Conservation (phyloP, 257 asterid species). For the Nicotiana noctiflora region DNA sequence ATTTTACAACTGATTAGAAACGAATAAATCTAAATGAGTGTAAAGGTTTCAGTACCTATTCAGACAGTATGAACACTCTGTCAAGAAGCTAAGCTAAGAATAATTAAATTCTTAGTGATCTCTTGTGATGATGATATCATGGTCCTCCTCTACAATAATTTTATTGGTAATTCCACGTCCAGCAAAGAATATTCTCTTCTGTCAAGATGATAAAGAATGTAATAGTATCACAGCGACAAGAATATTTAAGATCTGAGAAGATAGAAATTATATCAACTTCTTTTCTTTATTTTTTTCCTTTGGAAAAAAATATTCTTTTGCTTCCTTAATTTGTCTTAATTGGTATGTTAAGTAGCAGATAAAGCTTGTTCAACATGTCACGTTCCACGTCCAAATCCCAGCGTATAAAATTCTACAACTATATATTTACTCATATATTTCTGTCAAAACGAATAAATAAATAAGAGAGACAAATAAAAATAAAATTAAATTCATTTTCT, state of each 20-base stretch:
- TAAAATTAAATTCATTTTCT: not conserved
- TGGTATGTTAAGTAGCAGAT: too few relatives aligned
- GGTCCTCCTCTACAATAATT: not conserved
- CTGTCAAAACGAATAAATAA: not conserved
- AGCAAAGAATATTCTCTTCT: not conserved
- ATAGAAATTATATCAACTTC: not conserved
- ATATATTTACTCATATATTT: not conserved
- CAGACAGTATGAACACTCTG: not conserved
- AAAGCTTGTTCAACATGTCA: conserved; percentile 4
- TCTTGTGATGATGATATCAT: not conserved
- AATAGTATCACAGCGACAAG: not conserved
- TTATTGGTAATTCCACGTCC: not conserved
- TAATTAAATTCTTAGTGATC: not conserved
- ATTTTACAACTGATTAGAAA: not conserved
- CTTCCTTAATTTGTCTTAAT: not conserved
- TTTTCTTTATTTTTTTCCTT: not conserved
- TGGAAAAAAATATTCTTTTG: not conserved
- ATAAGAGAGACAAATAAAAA: not conserved
- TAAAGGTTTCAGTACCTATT: not conserved
- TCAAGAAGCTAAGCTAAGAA: not conserved
- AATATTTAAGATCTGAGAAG: not conserved
- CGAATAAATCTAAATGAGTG: not conserved
- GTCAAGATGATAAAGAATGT: not conserved
- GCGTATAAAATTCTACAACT: not conserved
- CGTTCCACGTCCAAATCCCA: conserved; percentile 15